Base-by-base conservation (phyloP, 345 rosid genomes). In the Eucalyptus tenuipes region DNA sequence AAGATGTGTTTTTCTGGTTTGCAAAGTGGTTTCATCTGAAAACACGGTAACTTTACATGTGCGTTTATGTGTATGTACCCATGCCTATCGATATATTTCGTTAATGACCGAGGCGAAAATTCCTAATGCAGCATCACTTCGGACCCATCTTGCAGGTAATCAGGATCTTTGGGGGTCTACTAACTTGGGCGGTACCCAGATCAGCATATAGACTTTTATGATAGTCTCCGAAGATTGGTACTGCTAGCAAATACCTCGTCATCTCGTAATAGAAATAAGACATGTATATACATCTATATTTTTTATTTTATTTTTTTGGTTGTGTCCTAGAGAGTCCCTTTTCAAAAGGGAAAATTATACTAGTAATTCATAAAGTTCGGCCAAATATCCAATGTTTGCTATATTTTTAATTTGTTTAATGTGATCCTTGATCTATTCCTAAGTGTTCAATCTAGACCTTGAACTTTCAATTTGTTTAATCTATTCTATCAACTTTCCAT, bases 351-450 rank as follows among this genome's bases (percentile, higher is more conserved):
- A 7, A 6, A 61, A 13, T 61, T 15, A 29, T 1, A 12, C 9
- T 13, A 61, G 16, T 13, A 61, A 15, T 29, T 6, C 2, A 4
- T 29, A 61, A 61, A 61, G 2, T 61, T 59, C 13, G 2, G 3
- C 4, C 10, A 1, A 61, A 13, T 7, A 1, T 7, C 9, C 17
- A 29, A 13, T 7, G 1, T 61, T 2, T 5, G 2, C 9, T 61
- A 1, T 0, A 29, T 33, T 61, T 52, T 6, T 29, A 6, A 29
- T 61, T 29, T 13, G 1, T 29, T 61, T 13, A 13, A 6, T 13
- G 71, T 3, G 4, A 6, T 61, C 8, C 1, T 61, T 13, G 5
- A 29, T 6, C 9, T 53, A 53, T 20, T 20, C 5, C 11, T 1
- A 20, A 8, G 5, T 53, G 0, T 53, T 53, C 25, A 22, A 18